A percentile compares a stretch with the other conserved stretches of the same genome.
Evolutionary conservation across 352 stramenopile species (phyloP).

Genomic region (Globisporangium irregulare): DNA sequence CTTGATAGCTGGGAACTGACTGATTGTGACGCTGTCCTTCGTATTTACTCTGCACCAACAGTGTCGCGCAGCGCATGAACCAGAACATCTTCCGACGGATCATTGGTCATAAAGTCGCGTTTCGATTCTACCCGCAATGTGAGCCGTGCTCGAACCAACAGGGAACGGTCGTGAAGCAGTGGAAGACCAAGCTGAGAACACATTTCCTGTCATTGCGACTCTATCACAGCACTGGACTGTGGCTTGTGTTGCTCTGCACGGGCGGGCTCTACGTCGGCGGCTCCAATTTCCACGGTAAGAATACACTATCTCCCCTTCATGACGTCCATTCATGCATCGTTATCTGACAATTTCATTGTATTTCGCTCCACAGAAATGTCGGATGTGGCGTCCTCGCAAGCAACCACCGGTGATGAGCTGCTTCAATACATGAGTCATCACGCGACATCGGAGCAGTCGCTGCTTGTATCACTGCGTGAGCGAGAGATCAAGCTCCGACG

Average conservation of each 20-base stretch:
- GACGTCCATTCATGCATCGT: neutral
- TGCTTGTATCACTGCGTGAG: slow-evolving; percentile 51
- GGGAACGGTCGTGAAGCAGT: slow-evolving; percentile 56
- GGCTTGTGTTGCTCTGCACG: slow-evolving; percentile 79
- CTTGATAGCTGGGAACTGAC: neutral
- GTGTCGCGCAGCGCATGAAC: slow-evolving; percentile 61
- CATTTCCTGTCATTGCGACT: slow-evolving; percentile 60
- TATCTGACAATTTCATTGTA: neutral
- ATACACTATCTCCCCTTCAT: neutral
- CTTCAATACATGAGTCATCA: slow-evolving; percentile 19
- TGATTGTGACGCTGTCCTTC: neutral
- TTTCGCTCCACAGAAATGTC: slow-evolving; percentile 38
- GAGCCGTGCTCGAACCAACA: slow-evolving; percentile 81
- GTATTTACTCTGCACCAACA: slow-evolving; percentile 12
- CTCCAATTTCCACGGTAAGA: slow-evolving; percentile 52
- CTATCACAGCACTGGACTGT: slow-evolving; percentile 78
- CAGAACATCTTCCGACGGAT: slow-evolving; percentile 35
- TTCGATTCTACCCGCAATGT: slow-evolving; percentile 86
- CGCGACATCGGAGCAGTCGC: slow-evolving; percentile 36
- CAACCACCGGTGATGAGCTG: slow-evolving; percentile 14
- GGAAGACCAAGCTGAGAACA: slow-evolving; percentile 57
- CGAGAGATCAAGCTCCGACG: slow-evolving; percentile 51
- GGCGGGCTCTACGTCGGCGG: slow-evolving; percentile 68
- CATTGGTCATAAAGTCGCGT: slow-evolving; percentile 45
- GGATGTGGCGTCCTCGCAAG: slow-evolving; percentile 25